A percentile compares a stretch with the other conserved stretches of the same genome.
phyloP scores from a whole-genome alignment of 1,284 basidiomycete species.

The Moesziomyces antarcticus region DNA sequence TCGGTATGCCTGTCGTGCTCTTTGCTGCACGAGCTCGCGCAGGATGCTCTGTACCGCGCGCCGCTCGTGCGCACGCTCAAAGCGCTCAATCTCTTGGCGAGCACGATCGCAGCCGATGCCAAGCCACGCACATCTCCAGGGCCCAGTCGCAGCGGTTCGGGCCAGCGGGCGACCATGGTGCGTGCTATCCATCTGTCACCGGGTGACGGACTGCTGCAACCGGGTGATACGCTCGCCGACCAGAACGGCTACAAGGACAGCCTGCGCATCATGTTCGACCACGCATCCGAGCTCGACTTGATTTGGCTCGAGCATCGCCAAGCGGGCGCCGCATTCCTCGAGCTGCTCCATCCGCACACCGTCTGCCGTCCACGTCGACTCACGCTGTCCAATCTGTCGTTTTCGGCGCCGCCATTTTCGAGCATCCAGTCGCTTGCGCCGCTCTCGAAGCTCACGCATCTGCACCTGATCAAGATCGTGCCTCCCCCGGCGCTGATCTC shows the following conservation, averaged over 20 bases:
- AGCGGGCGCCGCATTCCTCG: constrained; percentile 26
- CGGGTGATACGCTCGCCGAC: constrained; percentile 34
- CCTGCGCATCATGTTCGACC: constrained; percentile 29
- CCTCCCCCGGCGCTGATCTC: constrained; percentile 41
- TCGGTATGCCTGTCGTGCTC: constrained; percentile 14
- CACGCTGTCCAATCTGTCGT: constrained; percentile 37
- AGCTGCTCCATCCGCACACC: constrained; percentile 24
- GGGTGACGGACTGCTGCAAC: constrained; percentile 33
- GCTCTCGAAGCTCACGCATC: constrained; percentile 26
- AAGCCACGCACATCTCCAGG: background rate
- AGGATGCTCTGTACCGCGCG: constrained; percentile 7
- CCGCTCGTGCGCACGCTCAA: constrained; percentile 26
- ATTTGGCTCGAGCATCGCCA: constrained; percentile 33
- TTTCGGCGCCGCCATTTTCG: constrained; percentile 40
- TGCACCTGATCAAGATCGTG: constrained; percentile 42
- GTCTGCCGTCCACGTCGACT: constrained; percentile 29
- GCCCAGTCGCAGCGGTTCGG: background rate
- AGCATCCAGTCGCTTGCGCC: constrained; percentile 23
- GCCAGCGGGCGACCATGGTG: constrained; percentile 4
- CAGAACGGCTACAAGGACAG: constrained; percentile 30
- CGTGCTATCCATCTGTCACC: constrained; percentile 30
- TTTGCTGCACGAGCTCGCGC: constrained; percentile 17
- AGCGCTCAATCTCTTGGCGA: constrained; percentile 21
- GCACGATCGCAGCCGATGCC: constrained; percentile 15
- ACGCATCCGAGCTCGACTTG: constrained; percentile 24